Conservation (phyloP, 2,329 filamentous ascomycete genomes). For the Nemania sp. region DNA sequence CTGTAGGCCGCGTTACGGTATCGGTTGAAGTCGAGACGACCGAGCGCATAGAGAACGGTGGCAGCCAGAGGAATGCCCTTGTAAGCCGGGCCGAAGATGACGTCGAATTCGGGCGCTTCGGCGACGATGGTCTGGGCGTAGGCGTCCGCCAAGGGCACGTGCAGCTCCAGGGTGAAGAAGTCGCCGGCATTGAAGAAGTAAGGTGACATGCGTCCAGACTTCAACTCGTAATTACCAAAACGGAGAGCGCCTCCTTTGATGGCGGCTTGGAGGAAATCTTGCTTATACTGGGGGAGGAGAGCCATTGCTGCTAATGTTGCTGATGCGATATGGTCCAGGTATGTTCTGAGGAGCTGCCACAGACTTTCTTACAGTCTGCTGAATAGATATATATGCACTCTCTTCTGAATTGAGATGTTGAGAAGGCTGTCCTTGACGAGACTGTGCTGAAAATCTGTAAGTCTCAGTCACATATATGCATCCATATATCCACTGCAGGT, state of each 20-base stretch:
- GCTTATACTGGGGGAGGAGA: conserved; percentile 67
- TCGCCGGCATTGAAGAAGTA: conserved; percentile 98
- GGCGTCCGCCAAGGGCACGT: conserved; percentile 76
- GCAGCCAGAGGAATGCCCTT: conserved; percentile 94
- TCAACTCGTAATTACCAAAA: conserved; percentile 85
- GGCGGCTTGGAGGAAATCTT: conserved; percentile 70
- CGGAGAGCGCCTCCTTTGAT: conserved; percentile 71
- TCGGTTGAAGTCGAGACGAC: conserved; percentile 64
- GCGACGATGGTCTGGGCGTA: conserved; percentile 70
- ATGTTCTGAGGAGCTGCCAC: no score
- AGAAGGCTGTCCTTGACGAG: neutral
- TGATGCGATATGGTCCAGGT: neutral
- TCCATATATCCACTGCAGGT: no score
- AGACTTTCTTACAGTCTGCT: no score
- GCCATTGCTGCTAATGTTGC: conserved; percentile 41
- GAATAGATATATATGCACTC: neutral
- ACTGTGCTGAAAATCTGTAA: no score
- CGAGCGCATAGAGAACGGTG: conserved; percentile 74
- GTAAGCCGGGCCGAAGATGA: conserved; percentile 93
- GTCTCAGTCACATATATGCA: no score
- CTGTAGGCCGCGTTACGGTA: conserved; percentile 77
- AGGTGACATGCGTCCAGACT: conserved; percentile 87
- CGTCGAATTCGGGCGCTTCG: conserved; percentile 65
- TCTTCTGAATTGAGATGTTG: neutral
- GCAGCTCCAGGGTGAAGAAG: conserved; percentile 80